Conservation (phyloP, 306 rosid genomes). For the Neltuma alba region DNA sequence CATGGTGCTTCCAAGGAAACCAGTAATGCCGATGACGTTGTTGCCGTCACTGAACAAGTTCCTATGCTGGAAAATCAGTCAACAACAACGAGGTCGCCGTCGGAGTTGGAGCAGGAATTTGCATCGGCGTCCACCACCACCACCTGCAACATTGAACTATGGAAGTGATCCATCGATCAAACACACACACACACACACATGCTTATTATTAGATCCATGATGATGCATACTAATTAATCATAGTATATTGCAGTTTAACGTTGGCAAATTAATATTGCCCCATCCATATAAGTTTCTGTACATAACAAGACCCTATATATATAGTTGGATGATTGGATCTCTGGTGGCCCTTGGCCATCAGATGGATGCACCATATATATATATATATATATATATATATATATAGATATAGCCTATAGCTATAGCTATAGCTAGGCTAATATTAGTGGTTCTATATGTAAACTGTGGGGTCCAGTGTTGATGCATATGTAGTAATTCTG, state of each 20-base stretch:
- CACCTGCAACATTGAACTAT: conserved; percentile 66
- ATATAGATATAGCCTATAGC: too few relatives aligned
- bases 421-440: conserved; percentile 22
- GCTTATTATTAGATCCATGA: background rate
- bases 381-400: background rate
- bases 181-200: background rate
- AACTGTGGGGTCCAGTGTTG: conserved; percentile 7
- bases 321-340: conserved; percentile 12
- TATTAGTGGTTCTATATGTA: background rate
- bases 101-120: conserved; percentile 51
- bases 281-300: conserved; percentile 46
- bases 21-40: background rate
- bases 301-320: conserved; percentile 44
- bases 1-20: conserved; percentile 42
- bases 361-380: conserved; percentile 11
- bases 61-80: conserved; percentile 45
- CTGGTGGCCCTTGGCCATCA: conserved; percentile 25
- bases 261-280: conserved; percentile 33
- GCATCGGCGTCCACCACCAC: conserved; percentile 62
- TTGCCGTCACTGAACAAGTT: conserved; percentile 43
- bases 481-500: conserved; percentile 31
- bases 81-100: conserved; percentile 32
- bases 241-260: conserved; percentile 39
- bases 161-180: conserved; percentile 60
- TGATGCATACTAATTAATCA: conserved; percentile 60